Base-by-base conservation (phyloP, 75 land plant genomes). In the Cupressus sempervirens region DNA sequence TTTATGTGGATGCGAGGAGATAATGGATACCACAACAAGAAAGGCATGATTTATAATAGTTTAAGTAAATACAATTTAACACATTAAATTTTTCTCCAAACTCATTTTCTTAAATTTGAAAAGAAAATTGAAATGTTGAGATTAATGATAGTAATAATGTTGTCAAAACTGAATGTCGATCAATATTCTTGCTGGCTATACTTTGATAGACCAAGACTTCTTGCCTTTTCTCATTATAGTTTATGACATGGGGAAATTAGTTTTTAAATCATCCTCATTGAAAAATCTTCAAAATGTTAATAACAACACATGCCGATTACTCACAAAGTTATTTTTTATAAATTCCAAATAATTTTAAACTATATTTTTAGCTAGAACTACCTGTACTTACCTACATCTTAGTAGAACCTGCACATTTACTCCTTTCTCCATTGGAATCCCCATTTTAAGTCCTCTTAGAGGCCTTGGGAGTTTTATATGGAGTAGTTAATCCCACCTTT, bases 371-470 rank as follows among this genome's bases (percentile, higher is more conserved):
- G 73, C 85, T 40, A 32, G n/a, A 32, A 76, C 18, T 73, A 50
- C 53, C 26, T 76, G 43, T 8, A 5, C 86, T 77, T 79, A 97
- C 99, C 98, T 93, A 98, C 99, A 97, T 76, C 99, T 86, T 1
- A 97, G 88, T 41, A 96, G 73, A 72, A 97, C 99, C 72, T 97
- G 99, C 7, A 97, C 99, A 87, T 96, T 94, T 15, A 94, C 96
- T 82, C 93, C 98, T 88, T 89, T 91, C 43, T 97, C 91, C 90
- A 81, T 91, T 83, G 30, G 88, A 41, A 83, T 92, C 92, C 65
- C 89, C 73, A 14, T 70, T 80, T 82, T 82, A 53, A 0, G 74
- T 34, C 77, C 87, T 94, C 18, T 94, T 93, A 18, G 85, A 88
- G 4, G 95, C 86, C 7, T 87, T 72, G 3, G 95, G 95, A 14